Conservation (phyloP, 2,329 filamentous ascomycete genomes). For the Fusarium nematophilum region DNA sequence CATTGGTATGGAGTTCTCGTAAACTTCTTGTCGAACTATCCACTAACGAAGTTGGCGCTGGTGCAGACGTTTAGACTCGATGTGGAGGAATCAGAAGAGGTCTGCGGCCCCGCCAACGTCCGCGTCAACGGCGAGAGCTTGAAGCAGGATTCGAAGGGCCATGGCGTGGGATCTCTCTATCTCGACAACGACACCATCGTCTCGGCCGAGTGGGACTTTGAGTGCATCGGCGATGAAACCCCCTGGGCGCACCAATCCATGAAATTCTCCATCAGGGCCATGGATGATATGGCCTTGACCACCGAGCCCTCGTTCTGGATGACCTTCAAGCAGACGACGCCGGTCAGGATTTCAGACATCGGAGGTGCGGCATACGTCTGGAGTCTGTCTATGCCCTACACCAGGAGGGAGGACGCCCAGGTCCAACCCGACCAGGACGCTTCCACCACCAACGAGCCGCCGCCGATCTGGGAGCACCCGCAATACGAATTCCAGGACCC, state of each 20-base stretch:
- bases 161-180: slow-evolving; percentile 56
- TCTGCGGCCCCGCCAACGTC: slow-evolving; percentile 60
- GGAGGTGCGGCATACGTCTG: slow-evolving; percentile 51
- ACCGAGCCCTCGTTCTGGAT: slow-evolving; percentile 55
- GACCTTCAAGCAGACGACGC: slow-evolving; percentile 59
- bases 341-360: slow-evolving; percentile 56
- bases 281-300: slow-evolving; percentile 54
- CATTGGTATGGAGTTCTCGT: slow-evolving; percentile 37
- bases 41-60: slow-evolving; percentile 10
- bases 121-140: slow-evolving; percentile 59
- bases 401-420: slow-evolving; percentile 24
- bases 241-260: slow-evolving; percentile 56
- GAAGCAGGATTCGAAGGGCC: slow-evolving; percentile 51
- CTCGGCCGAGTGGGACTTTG: slow-evolving; percentile 59
- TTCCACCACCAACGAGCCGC: neutral
- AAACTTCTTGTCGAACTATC: neutral
- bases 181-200: slow-evolving; percentile 53
- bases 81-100: slow-evolving; percentile 56
- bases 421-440: slow-evolving; percentile 10
- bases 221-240: slow-evolving; percentile 55
- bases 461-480: slow-evolving; percentile 23
- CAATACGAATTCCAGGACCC: slow-evolving; percentile 42
- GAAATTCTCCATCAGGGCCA: slow-evolving; percentile 55
- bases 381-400: slow-evolving; percentile 40
- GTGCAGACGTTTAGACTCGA: slow-evolving; percentile 56